Conservation (phyloP, 495 filamentous ascomycete species). For the Aspergillus bridgeri region DNA sequence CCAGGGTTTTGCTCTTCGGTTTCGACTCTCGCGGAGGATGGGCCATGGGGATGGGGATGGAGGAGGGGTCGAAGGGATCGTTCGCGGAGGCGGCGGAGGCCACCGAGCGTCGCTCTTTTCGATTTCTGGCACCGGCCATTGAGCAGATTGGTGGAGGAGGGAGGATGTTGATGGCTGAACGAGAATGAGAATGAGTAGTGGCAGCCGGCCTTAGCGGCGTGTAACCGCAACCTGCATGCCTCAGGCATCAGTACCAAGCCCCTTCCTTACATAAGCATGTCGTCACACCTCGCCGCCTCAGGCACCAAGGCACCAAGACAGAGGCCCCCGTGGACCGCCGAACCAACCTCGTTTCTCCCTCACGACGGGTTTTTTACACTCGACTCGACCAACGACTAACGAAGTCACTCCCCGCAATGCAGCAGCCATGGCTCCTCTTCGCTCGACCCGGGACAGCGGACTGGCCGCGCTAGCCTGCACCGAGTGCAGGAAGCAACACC, state of each 20-base stretch:
- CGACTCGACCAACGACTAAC: no score
- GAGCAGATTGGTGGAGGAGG: neutral
- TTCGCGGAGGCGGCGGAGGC: slow-evolving; percentile 20
- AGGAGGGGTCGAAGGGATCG: slow-evolving; percentile 26
- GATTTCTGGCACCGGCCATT: slow-evolving; percentile 42
- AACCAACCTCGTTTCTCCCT: no score
- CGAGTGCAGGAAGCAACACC: slow-evolving; percentile 42
- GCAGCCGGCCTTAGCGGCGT: no score
- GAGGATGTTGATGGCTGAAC: no score
- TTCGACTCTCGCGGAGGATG: slow-evolving; percentile 30
- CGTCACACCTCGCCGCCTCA: no score
- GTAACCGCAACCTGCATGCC: no score
- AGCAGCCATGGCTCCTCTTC: slow-evolving; percentile 19
- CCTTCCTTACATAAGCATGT: no score
- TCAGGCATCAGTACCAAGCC: no score
- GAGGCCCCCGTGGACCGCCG: no score
- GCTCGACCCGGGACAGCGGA: slow-evolving; percentile 3
- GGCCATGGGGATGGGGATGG: slow-evolving; percentile 40
- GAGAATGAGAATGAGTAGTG: no score
- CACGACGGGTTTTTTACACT: no score
- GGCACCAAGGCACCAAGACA: no score
- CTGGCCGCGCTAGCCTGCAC: slow-evolving; percentile 35
- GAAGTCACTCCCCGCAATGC: neutral
- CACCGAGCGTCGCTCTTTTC: slow-evolving; percentile 49
- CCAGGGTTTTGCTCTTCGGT: slow-evolving; percentile 39